Base-by-base conservation (phyloP, 805 yeast species). In the Tetrapisispora iriomotensis region DNA sequence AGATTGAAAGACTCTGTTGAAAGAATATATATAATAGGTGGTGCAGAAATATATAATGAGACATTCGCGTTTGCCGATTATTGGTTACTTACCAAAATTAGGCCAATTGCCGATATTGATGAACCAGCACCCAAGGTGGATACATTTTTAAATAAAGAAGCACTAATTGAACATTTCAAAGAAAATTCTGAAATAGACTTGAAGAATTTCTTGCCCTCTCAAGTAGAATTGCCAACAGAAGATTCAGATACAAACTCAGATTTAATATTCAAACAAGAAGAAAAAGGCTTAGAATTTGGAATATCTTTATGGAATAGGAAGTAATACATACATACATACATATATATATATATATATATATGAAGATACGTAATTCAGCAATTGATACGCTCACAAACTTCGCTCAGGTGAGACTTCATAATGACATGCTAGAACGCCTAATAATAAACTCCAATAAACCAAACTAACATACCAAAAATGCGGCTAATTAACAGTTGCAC, bases 21-120 rank as follows among this genome's bases (percentile, higher is more conserved):
- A 36, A 73, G 74, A 35, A 68, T 92, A 1, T 92, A 78, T 53
- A 71, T 92, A 20, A 90, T 92, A 45, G 98, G 98, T 3, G 98
- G 98, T 1, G 92, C 88, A 0, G 88, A 88, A 55, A 67, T 92
- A 8, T 92, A 92, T 62, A 70, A 74, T 37, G 67, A 75, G 29
- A 68, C 78, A 12, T 52, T 60, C 39, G 62, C 62, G 4, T 39
- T 64, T 9, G 75, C 79, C 1, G 72, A 72, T 34, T 68, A 75
- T 22, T 60, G 85, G 36, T 67, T 84, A 20, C 57, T 88, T 13
- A 87, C 96, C 0, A 88, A 85, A 53, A 71, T 88, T 23, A 49
- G 56, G 2, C 55, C 59, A n/a, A 49, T 57, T 4, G 51, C 51
- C 4, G 42, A 50, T 6, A 36, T 30, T 5, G 49, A 52, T 6